These are phyloP conservation scores for Tieghemiomyces parasiticus DNA, from an alignment of 192 early-diverging fungal genomes.

Conservation along the genomic window DNA sequence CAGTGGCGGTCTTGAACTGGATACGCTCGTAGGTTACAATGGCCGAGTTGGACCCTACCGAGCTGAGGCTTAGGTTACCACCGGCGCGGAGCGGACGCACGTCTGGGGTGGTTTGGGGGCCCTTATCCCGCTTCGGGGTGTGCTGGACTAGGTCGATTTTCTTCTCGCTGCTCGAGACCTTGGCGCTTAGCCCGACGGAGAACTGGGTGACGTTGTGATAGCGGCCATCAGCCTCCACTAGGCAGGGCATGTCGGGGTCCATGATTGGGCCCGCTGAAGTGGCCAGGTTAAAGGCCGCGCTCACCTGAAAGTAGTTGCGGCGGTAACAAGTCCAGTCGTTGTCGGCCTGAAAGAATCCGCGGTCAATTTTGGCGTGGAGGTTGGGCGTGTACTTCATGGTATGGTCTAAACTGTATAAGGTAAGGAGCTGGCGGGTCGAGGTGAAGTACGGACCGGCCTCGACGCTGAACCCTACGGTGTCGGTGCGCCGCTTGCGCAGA, in stretches of 20 bases:
- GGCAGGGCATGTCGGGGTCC: conserved; percentile 42
- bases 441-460: conserved; percentile 55
- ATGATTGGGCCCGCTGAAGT: conserved; percentile 23
- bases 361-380: conserved; percentile 70
- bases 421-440: conserved; percentile 42
- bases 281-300: conserved; percentile 37
- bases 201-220: conserved; percentile 48
- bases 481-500: conserved; percentile 25
- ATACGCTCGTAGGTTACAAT: conserved; percentile 78
- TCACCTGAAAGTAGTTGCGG: conserved; percentile 88
- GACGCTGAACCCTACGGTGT: conserved; percentile 24
- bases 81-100: conserved; percentile 39
- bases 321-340: conserved; percentile 91
- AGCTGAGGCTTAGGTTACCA: conserved; percentile 33
- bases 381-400: conserved; percentile 35
- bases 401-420: conserved; percentile 48
- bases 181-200: conserved; percentile 57
- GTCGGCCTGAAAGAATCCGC: conserved; percentile 82
- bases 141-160: conserved; percentile 73
- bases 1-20: conserved; percentile 94
- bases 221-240: conserved; percentile 40
- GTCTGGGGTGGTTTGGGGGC: conserved; percentile 63
- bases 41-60: conserved; percentile 22
- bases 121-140: conserved; percentile 88
- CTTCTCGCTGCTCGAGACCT: conserved; percentile 52